A percentile compares a stretch with the other conserved stretches of the same genome.
Conservation (phyloP, 108 stramenopile species). For the Nitzschia sp. region DNA sequence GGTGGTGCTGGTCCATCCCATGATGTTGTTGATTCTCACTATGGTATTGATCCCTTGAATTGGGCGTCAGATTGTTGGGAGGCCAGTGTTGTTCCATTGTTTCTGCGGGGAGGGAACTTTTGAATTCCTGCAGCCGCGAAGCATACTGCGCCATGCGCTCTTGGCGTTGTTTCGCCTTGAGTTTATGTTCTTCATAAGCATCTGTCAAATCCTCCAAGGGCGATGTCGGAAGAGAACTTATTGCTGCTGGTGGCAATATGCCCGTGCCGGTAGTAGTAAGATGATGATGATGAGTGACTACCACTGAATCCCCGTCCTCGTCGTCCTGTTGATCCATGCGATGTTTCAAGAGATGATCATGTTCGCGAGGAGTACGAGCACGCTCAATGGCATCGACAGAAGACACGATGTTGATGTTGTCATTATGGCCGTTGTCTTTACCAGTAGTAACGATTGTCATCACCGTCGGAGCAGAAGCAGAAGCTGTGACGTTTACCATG, state of each 20-base stretch:
- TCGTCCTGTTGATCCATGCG: conserved; percentile 27
- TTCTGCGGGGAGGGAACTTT: conserved; percentile 16
- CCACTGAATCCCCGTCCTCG: background rate
- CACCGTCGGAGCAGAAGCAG: background rate
- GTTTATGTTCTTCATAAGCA: conserved; percentile 24
- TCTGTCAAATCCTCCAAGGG: conserved; percentile 3
- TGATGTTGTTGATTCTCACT: background rate
- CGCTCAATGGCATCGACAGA: background rate
- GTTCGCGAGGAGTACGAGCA: conserved; percentile 20
- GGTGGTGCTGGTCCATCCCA: background rate
- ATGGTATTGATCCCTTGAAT: background rate
- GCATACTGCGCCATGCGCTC: conserved; percentile 60
- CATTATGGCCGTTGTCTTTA: background rate
- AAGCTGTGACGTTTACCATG: background rate
- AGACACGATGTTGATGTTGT: background rate
- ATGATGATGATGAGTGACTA: background rate
- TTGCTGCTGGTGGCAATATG: background rate
- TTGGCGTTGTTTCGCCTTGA: conserved; percentile 41
- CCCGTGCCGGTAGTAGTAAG: background rate
- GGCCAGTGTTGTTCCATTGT: conserved; percentile 20
- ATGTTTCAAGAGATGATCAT: conserved; percentile 31
- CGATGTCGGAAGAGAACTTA: background rate
- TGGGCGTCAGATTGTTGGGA: background rate
- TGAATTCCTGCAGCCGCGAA: conserved; percentile 44
- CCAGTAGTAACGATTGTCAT: too few relatives aligned